A percentile compares a stretch with the other conserved stretches of the same genome.
Conservation (phyloP, 192 early-diverging fungal species). For the Backusella macrospora region DNA sequence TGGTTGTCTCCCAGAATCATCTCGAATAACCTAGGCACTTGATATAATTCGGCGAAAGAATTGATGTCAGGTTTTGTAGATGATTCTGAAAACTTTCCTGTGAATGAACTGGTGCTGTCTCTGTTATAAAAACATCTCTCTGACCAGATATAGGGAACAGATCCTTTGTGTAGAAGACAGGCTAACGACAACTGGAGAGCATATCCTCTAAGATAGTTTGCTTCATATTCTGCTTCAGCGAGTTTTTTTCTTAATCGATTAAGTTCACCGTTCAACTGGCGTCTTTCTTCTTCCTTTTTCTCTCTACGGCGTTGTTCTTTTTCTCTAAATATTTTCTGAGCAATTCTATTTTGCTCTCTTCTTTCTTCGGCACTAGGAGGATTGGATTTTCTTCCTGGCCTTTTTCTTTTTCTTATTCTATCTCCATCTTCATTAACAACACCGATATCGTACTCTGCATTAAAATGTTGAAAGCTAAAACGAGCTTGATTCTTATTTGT, state of each 20-base stretch:
- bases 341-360: slow-evolving; percentile 34
- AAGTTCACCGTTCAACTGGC: slow-evolving; percentile 14
- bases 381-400: slow-evolving; percentile 38
- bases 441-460: slow-evolving; percentile 35
- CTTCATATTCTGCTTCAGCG: slow-evolving; percentile 22
- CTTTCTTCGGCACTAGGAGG: slow-evolving; percentile 35
- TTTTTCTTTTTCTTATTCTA: slow-evolving; percentile 30
- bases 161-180: slow-evolving; percentile 15
- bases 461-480: slow-evolving; percentile 37
- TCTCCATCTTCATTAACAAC: slow-evolving; percentile 37
- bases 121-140: slow-evolving; percentile 11
- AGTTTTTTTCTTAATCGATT: slow-evolving; percentile 10
- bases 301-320: slow-evolving; percentile 27
- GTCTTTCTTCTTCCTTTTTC: slow-evolving; percentile 22
- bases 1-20: slow-evolving; percentile 1
- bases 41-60: background rate
- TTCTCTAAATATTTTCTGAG: slow-evolving; percentile 36
- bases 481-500: background rate
- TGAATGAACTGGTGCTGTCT: background rate
- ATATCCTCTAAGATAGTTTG: slow-evolving; percentile 24
- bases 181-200: slow-evolving; percentile 20
- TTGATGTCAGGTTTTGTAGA: background rate
- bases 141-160: slow-evolving; percentile 28
- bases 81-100: too few species aligned
- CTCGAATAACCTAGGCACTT: slow-evolving; percentile 15